Evolutionary conservation across 306 rosid genomes (phyloP), one percentile per base, ranked within the genome.

Genomic region (Corylus avellana): DNA sequence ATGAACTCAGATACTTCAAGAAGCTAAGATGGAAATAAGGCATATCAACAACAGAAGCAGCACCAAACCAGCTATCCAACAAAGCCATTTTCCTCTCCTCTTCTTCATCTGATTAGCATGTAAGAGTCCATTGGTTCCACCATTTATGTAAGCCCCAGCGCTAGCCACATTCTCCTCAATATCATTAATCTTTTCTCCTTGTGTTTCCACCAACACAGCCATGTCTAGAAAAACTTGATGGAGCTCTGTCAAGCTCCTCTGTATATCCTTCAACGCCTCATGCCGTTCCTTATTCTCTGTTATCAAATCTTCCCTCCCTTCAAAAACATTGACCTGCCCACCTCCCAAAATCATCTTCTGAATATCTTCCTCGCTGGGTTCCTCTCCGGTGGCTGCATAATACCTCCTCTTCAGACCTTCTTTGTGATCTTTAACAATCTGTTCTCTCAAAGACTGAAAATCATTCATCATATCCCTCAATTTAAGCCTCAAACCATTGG

Each of bases 171-270:
- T 95, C 84, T 91, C 92, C 79, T 95, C 99, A 70, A 95, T 95
- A 72, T 87, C 90, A 61, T 95, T 97, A 29, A 93, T 39, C 57
- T 91, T 83, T 20, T 89, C 93, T 18, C 96, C 97, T 69, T 91
- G 98, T 22, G 90, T 83, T 84, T 95, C 97, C 53, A 95, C 93
- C 85, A 93, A 75, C 82, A 95, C 84, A 55, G 97, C 98, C 99
- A 95, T 93, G 78, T 95, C 99, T 74, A 95, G 92, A 79, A 95
- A 95, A 57, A 95, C 97, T 71, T 95, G 98, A 27, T 93, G 97
- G 80, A 95, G 96, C 89, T 90, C 92, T 37, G 88, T 89, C 93
- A 95, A 89, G 80, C 98, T 95, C 74, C 85, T 91, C 79, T 90
- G 96, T 7, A 93, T 85, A 79, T 95, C 94, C 85, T 88, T 81